A percentile compares a stretch with the other conserved stretches of the same genome.
These are phyloP conservation scores for Haberlea rhodopensis DNA, from an alignment of 257 asterid genomes.

Conservation along the genomic window DNA sequence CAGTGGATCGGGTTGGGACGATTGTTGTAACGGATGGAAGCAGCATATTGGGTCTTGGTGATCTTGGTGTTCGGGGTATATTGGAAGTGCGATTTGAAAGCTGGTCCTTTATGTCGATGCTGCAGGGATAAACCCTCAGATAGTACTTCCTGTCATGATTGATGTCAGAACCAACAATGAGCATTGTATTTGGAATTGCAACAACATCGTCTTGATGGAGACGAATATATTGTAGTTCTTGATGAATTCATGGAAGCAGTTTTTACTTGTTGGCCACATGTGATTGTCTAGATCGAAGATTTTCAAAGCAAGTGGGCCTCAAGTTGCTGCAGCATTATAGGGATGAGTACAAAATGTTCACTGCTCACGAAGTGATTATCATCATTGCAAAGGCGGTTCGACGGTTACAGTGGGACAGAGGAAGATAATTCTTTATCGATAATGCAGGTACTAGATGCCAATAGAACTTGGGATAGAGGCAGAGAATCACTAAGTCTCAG, in stretches of 20 bases:
- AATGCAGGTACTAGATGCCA: too few relatives aligned
- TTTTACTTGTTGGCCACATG: slow-evolving; percentile 97
- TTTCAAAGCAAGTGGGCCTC: slow-evolving; percentile 99
- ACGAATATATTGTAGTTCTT: slow-evolving; percentile 76
- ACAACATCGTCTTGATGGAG: slow-evolving; percentile 92
- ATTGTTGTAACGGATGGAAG: slow-evolving; percentile 99
- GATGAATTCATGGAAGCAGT: slow-evolving; percentile 99
- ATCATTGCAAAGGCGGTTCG: too few relatives aligned
- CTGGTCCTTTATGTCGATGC: slow-evolving; percentile 99
- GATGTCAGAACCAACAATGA: slow-evolving; percentile 99
- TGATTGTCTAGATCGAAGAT: slow-evolving; percentile 99
- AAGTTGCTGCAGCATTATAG: slow-evolving; percentile 94
- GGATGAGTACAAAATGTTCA: slow-evolving; percentile 88
- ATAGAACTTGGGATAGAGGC: too few relatives aligned
- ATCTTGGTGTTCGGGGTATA: slow-evolving; percentile 99
- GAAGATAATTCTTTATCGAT: too few relatives aligned
- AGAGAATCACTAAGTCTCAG: too few relatives aligned
- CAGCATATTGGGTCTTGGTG: slow-evolving; percentile 98
- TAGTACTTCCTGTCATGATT: slow-evolving; percentile 96
- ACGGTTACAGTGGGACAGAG: too few relatives aligned
- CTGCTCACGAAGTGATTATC: too few relatives aligned
- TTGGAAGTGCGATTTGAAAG: slow-evolving; percentile 93
- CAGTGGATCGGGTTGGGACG: slow-evolving; percentile 99
- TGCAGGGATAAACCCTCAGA: slow-evolving; percentile 97
- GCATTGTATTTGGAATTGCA: slow-evolving; percentile 93